Conservation (phyloP, 129 eudicot species). For the Saussurea involucrata region DNA sequence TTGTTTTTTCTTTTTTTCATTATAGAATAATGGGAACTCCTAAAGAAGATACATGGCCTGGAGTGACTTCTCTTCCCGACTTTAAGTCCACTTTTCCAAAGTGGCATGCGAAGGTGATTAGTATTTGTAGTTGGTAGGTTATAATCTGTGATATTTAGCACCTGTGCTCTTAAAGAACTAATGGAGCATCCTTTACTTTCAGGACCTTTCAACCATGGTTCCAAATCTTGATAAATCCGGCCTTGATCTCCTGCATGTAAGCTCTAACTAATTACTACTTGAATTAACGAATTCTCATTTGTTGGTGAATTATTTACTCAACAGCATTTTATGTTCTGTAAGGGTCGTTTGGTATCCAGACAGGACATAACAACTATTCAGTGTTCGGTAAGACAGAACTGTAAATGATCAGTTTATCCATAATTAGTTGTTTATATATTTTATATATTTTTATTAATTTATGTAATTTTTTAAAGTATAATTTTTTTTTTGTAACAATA, state of each 20-base stretch:
- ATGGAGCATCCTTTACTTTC: slow-evolving; percentile 23
- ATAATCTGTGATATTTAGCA: background rate
- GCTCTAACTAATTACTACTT: slow-evolving; percentile 22
- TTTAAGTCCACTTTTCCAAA: slow-evolving; percentile 82
- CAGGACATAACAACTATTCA: too few relatives aligned
- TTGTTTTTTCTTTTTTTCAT: background rate
- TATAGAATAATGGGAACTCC: slow-evolving; percentile 92
- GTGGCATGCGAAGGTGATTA: slow-evolving; percentile 77
- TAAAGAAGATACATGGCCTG: slow-evolving; percentile 92
- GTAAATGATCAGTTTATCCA: too few relatives aligned
- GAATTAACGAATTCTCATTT: background rate
- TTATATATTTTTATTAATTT: too few relatives aligned
- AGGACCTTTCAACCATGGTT: slow-evolving; percentile 78
- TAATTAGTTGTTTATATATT: too few relatives aligned
- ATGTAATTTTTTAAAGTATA: too few relatives aligned
- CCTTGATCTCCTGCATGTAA: slow-evolving; percentile 79
- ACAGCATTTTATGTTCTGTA: background rate
- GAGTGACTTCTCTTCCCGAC: slow-evolving; percentile 86
- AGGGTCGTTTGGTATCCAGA: too few relatives aligned
- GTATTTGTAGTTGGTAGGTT: background rate
- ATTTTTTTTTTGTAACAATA: too few relatives aligned
- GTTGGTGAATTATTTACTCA: background rate
- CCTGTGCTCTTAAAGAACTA: background rate
- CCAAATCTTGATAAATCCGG: slow-evolving; percentile 86
- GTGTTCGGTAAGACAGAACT: too few relatives aligned